phyloP scores from a whole-genome alignment of 1,284 basidiomycete species.

The Ceratobasidium sp. region DNA sequence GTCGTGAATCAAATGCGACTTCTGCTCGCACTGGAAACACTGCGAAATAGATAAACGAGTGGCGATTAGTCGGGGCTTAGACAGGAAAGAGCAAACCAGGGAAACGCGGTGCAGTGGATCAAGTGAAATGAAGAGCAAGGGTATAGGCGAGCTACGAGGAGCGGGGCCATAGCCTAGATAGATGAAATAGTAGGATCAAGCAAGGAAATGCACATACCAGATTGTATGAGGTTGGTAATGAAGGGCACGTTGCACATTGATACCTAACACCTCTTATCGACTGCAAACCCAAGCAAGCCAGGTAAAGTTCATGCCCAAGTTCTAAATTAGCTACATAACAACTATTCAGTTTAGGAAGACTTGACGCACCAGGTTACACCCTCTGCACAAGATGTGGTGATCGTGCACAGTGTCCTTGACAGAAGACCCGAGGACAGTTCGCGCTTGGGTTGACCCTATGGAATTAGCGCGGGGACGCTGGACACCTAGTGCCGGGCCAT shows the following conservation, averaged over 20 bases:
- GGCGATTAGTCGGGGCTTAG: constrained; percentile 26
- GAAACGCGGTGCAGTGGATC: neutral
- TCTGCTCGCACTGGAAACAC: constrained; percentile 84
- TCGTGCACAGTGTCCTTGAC: constrained; percentile 56
- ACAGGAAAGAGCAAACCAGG: constrained; percentile 14
- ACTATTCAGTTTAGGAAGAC: neutral
- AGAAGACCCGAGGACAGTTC: constrained; percentile 71
- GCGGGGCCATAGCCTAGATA: neutral
- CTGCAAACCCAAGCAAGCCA: constrained; percentile 60
- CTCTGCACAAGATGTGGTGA: constrained; percentile 72
- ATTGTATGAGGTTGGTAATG: constrained; percentile 71
- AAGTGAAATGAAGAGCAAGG: constrained; percentile 27
- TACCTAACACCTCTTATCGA: constrained; percentile 77
- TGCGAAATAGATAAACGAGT: constrained; percentile 56
- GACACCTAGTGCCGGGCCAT: constrained; percentile 66
- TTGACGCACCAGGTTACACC: constrained; percentile 60
- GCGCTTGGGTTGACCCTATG: constrained; percentile 71
- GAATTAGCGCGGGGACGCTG: constrained; percentile 63
- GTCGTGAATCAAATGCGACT: constrained; percentile 84
- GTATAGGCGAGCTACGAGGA: neutral
- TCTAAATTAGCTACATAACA: constrained; percentile 9
- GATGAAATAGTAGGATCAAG: constrained; percentile 18
- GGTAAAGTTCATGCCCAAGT: neutral
- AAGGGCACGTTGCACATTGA: constrained; percentile 83
- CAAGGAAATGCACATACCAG: constrained; percentile 65